Evolutionary conservation across 2,329 filamentous ascomycete genomes (phyloP).

Genomic region (Ceratocystis papillata): DNA sequence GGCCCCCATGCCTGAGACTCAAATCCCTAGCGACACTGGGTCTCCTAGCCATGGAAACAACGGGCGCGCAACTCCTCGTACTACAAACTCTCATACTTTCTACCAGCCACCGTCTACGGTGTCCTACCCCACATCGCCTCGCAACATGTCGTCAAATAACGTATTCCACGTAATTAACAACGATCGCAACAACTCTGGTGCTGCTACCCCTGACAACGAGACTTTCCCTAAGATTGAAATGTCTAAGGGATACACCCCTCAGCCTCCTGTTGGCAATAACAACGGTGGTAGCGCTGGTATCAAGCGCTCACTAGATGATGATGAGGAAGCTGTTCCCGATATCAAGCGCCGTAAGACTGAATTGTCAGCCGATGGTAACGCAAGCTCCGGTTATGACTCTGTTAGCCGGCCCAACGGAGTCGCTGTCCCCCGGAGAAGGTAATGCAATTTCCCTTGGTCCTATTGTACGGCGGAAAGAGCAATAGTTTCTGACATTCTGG

Average conservation of each 20-base stretch:
- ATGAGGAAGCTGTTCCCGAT: constrained; percentile 49
- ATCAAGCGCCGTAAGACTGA: constrained; percentile 68
- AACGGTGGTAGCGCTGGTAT: constrained; percentile 39
- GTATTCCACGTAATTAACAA: constrained; percentile 85
- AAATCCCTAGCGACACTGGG: constrained; percentile 72
- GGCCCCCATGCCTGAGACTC: constrained; percentile 60
- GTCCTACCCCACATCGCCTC: constrained; percentile 71
- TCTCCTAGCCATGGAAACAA: constrained; percentile 54
- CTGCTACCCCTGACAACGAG: constrained; percentile 56
- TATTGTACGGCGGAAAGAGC: constrained; percentile 20
- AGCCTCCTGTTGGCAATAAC: constrained; percentile 55
- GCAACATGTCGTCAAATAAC: constrained; percentile 62
- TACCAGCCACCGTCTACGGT: constrained; percentile 54
- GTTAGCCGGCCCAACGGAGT: constrained; percentile 40
- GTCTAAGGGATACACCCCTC: constrained; percentile 52
- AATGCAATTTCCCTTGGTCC: constrained; percentile 25
- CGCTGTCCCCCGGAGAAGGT: constrained; percentile 34
- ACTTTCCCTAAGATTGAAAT: constrained; percentile 57
- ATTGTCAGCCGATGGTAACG: constrained; percentile 46
- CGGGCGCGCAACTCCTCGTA: constrained; percentile 76
- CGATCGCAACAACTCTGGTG: constrained; percentile 53
- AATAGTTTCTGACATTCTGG: constrained; percentile 25
- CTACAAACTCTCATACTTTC: constrained; percentile 56
- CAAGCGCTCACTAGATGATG: constrained; percentile 46
- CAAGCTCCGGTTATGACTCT: constrained; percentile 41